Evolutionary conservation across 352 stramenopile species (phyloP), one percentile per base, ranked within the genome.

Genomic region (Phytophthora sp.): DNA sequence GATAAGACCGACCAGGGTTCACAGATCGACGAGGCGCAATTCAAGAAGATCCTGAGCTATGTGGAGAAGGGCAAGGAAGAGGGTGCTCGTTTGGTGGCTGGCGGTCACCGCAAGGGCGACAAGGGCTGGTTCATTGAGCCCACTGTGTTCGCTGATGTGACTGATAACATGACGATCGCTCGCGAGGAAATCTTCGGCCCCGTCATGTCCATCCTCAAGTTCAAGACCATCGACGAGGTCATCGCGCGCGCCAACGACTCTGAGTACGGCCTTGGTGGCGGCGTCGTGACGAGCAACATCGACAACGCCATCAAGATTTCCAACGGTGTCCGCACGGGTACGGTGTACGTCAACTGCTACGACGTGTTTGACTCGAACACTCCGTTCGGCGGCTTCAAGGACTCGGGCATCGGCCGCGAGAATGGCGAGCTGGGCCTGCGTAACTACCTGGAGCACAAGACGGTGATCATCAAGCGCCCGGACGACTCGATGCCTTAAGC

Each of bases 291-390:
- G n/a, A 80, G 84, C 55, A 91, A 97, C 73, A 57, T 98, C 21
- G 73, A 81, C 36, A 82, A 90, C 53, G 83, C 82, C 9, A 88
- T 97, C 67, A 81, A 89, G 53, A 85, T 98, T 63, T 84, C 91
- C 46, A 86, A 95, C 51, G 77, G 63, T 1, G 78, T 99, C 18
- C 85, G 97, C 53, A 83, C 82, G 50, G 95, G 95, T 30, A 97
- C 97, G 21, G 89, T 98, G 30, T 97, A 94, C 66, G 84, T 98
- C 12, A 99, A 98, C 80, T 97, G 84, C 73, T 98, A 98, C 76
- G 80, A 97, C 39, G 62, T 95, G 16, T 94, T 96, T 33, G 90
- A 96, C 58, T 77, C 74, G 27, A 84, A 87, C 63, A 93, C 96
- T 60, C 82, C 85, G 16, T 96, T 94, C 52, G 88, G 89, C 16